Evolutionary conservation across 176 grass and related monocot genomes (phyloP), one percentile per base, ranked within the genome.

Genomic region (Avena insularis): DNA sequence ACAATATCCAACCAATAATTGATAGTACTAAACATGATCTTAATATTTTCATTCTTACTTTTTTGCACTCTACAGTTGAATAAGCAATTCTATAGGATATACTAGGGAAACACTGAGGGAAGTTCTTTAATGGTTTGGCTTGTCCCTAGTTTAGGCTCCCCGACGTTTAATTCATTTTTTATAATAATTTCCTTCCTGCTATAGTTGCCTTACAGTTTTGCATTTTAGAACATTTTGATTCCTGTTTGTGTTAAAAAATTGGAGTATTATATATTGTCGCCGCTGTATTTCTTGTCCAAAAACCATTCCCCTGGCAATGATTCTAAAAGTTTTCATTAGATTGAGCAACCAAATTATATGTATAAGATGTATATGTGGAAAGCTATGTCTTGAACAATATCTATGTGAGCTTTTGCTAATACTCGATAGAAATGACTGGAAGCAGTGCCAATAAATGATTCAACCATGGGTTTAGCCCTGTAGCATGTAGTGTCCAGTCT

Each of bases 311-410:
- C 29, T 29, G 29, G 60, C 45, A 47, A 80, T 15, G 51, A 29
- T 29, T 2, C 29, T 29, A 2, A 25, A 59, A 64, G 0, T 25
- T 79, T 70, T 83, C 40, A 9, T 2, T 86, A 89, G 31, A 10
- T 77, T 91, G 29, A 51, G 70, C 54, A 95, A 29, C 29, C 29
- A 29, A 29, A 29, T 29, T 29, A 65, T 29, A 29, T 29, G 29
- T 29, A 29, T 29, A 29, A 29, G 1, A 29, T 29, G 29, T 29
- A 29, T 29, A 29, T 29, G 29, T 35, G 33, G 65, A 54, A 21
- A 75, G 12, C 71, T 75, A 12, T 49, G 38, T 36, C 15, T 50
- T 50, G 9, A 75, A 49, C 25, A 75, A 13, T 49, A 50, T 49
- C 47, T 67, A 15, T 54, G 55, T 35, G 47, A 85, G 10, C 57